Evolutionary conservation across 208 protist species (phyloP).

Genomic region (Trypanosoma grayi): DNA sequence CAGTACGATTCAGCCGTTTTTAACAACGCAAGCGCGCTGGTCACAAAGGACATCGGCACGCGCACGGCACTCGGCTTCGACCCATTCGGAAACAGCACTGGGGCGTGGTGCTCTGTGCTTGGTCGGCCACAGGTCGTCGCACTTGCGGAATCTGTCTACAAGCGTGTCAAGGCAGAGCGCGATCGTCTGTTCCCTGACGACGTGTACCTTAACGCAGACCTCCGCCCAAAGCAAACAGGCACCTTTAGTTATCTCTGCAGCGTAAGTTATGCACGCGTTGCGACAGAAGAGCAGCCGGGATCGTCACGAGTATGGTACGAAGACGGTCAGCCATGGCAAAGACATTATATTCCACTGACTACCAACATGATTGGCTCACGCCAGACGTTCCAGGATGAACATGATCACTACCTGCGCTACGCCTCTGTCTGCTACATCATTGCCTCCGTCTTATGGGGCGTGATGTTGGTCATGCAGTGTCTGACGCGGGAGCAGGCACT

Average conservation of each 20-base stretch:
- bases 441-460: conserved; percentile 40
- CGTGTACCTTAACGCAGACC: conserved; percentile 24
- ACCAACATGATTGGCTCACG: conserved; percentile 24
- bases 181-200: conserved; percentile 31
- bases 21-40: conserved; percentile 35
- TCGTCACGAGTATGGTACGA: conserved; percentile 65
- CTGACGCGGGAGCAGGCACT: conserved; percentile 45
- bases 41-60: conserved; percentile 41
- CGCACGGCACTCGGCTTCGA: conserved; percentile 55
- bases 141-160: conserved; percentile 40
- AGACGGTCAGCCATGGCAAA: conserved; percentile 39
- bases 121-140: conserved; percentile 52
- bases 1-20: conserved; percentile 61
- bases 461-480: conserved; percentile 63
- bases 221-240: conserved; percentile 24
- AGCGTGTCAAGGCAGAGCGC: conserved; percentile 23
- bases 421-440: conserved; percentile 54
- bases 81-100: conserved; percentile 32
- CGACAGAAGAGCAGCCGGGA: conserved; percentile 47
- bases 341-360: conserved; percentile 67
- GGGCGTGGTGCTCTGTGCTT: conserved; percentile 44
- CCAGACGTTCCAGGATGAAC: conserved; percentile 27
- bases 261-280: conserved; percentile 50
- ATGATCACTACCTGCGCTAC: conserved; percentile 68
- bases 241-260: conserved; percentile 58